Evolutionary conservation across 139 green algal genomes (phyloP), one percentile per base, ranked within the genome.

Genomic region (Microglena sp.): DNA sequence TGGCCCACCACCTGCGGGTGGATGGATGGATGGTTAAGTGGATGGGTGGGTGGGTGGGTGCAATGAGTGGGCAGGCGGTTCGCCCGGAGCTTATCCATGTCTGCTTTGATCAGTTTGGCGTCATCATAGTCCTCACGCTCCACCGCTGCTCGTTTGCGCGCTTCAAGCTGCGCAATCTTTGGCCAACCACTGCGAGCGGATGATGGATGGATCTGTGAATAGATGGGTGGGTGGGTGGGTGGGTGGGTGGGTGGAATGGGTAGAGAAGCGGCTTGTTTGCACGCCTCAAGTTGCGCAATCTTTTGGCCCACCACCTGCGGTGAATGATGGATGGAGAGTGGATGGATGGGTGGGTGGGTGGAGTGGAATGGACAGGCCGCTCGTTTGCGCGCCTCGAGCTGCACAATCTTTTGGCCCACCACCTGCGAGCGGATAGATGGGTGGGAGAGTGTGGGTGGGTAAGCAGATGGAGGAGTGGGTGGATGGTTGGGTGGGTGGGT

Each of bases 101-200:
- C 8, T 77, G 75, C 66, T 60, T 95, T 95, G 36, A 96, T 81
- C 27, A 76, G 65, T 70, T 97, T 97, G 22, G 91, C 91, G 0
- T 83, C 77, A 73, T 96, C 91, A 67, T 97, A 97, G 62, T 96
- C 91, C 72, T 96, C 88, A 33, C n/a, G n/a, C 61, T 90, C 87
- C 24, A 95, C 87, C 2, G 87, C 84, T n/a, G 70, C 72, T 2
- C 81, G 72, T 79, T 94, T 94, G 46, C 73, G 71, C 1, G 70
- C 74, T 62, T 93, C 87, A 29, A 96, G 77, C 68, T 87, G 74
- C 18, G 84, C 78, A 24, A 94, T 82, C 68, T 86, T 86, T 81
- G 70, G 3, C 82, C 82, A 4, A 89, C 67, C 30, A 75, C 68
- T 66, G 76, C 65, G 32, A 18, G 11, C 15, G 11, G 40, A 24